Conservation (phyloP, 108 stramenopile genomes). For the Fragilariopsis cylindrus region DNA sequence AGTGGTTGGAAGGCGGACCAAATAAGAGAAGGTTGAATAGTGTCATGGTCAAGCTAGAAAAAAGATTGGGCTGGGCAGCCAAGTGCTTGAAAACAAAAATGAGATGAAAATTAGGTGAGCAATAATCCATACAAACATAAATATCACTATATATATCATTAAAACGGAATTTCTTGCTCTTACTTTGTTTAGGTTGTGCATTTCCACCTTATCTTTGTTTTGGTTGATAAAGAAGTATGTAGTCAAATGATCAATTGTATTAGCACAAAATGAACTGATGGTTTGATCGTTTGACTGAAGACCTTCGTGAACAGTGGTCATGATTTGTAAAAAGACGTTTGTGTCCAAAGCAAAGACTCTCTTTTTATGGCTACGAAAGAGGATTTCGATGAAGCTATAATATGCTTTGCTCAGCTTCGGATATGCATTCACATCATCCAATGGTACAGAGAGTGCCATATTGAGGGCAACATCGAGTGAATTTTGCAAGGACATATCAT, state of each 20-base stretch:
- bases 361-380: constrained; percentile 92
- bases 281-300: constrained; percentile 91
- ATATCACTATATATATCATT: neutral
- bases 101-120: neutral
- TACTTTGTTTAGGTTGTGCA: constrained; percentile 81
- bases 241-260: constrained; percentile 92
- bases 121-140: neutral
- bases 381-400: constrained; percentile 92
- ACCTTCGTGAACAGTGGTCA: constrained; percentile 94
- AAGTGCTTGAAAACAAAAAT: constrained; percentile 61
- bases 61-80: constrained; percentile 86
- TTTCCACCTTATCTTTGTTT: constrained; percentile 87
- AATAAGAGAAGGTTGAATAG: constrained; percentile 96
- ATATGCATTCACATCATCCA: constrained; percentile 91
- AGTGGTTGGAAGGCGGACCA: constrained; percentile 94
- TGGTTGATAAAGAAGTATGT: constrained; percentile 93
- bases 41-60: constrained; percentile 88
- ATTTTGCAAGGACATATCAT: constrained; percentile 91
- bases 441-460: constrained; percentile 86
- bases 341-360: constrained; percentile 84
- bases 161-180: constrained; percentile 10
- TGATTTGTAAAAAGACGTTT: constrained; percentile 90
- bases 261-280: constrained; percentile 88
- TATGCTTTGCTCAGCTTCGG: constrained; percentile 95
- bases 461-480: constrained; percentile 89